Evolutionary conservation across 495 filamentous ascomycete species (phyloP), one percentile per base, ranked within the genome.

Genomic region (Pyrenula aspistea): DNA sequence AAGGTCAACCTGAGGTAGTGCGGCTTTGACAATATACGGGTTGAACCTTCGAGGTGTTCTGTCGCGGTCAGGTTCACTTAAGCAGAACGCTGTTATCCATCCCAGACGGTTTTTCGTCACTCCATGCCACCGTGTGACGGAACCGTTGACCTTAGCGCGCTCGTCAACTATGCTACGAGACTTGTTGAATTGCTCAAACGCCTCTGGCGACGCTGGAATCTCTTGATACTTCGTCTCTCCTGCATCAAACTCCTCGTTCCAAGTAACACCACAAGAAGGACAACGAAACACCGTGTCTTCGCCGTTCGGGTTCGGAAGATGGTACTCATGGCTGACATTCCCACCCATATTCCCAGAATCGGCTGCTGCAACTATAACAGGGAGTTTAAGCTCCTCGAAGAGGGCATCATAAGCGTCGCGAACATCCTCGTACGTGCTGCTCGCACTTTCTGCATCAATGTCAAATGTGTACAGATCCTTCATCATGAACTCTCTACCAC

Each of bases 401-500:
- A 97, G 74, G 3, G 72, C 70, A 20, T 70, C 70, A 67, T 98
- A 98, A 15, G 83, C 85, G 24, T 65, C 65, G 42, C 83, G 77
- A 2, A 95, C 91, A 20, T 78, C 67, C 2, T 80, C 61, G 61
- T 98, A 98, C 1, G 93, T 95, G 50, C 82, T 71, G 1, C 89
- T 68, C 0, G 93, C 93, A 3, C 79, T 68, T 22, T 80, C 64
- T 1, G 77, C 63, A 42, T 71, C 85, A 55, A 74, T 71, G 68
- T 98, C 93, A 62, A 98, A 98, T 0, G 94, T 97, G 65, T 98
- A 98, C 1, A 98, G 80, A 68, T 98, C 93, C 70, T 98, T 98
- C 93, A 98, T 98, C 55, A 89, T 69, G 62, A 98, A 98, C 62
- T 98, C 93, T 58, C 88, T 83, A 0, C 89, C 86, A n/a, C 93